These are phyloP conservation scores for Rugonectria rugulosa DNA, from an alignment of 2,329 filamentous ascomycete genomes.

Conservation along the genomic window DNA sequence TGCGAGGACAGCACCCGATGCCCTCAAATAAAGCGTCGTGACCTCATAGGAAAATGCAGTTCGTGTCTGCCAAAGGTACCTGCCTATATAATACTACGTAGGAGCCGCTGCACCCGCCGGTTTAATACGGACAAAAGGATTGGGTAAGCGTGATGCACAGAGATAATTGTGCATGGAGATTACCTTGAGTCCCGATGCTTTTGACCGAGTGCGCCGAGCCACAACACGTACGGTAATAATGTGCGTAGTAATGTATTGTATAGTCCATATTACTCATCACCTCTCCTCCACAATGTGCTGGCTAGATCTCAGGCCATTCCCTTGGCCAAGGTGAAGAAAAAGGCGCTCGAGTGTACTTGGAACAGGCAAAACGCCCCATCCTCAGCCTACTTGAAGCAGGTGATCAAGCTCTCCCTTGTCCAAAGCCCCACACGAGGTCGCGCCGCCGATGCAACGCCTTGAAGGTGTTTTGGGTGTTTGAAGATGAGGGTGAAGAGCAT, in stretches of 20 bases:
- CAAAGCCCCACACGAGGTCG: slow-evolving; percentile 10
- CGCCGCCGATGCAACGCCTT: slow-evolving; percentile 2
- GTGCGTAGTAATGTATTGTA: too few species aligned
- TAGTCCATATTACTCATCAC: background rate
- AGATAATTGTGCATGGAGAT: too few species aligned
- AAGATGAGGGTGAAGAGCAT: background rate
- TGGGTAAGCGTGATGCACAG: too few species aligned
- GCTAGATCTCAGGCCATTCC: slow-evolving; percentile 10
- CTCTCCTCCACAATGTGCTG: background rate
- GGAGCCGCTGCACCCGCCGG: too few species aligned
- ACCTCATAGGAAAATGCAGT: too few species aligned
- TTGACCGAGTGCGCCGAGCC: background rate
- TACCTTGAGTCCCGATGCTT: background rate
- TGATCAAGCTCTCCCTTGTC: slow-evolving; percentile 16
- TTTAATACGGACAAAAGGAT: too few species aligned
- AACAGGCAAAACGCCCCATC: slow-evolving; percentile 9
- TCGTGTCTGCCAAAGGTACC: too few species aligned
- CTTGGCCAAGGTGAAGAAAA: slow-evolving; percentile 1
- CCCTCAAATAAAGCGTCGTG: too few species aligned
- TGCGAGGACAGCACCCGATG: too few species aligned
- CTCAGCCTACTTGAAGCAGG: slow-evolving; percentile 10
- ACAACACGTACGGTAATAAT: too few species aligned
- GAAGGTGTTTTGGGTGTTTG: background rate
- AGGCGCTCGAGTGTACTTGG: slow-evolving; percentile 13
- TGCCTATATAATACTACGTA: too few species aligned